A percentile compares a stretch with the other conserved stretches of the same genome.
Evolutionary conservation across 495 filamentous ascomycete species (phyloP).

Genomic region (Tetracladium marchalianum): DNA sequence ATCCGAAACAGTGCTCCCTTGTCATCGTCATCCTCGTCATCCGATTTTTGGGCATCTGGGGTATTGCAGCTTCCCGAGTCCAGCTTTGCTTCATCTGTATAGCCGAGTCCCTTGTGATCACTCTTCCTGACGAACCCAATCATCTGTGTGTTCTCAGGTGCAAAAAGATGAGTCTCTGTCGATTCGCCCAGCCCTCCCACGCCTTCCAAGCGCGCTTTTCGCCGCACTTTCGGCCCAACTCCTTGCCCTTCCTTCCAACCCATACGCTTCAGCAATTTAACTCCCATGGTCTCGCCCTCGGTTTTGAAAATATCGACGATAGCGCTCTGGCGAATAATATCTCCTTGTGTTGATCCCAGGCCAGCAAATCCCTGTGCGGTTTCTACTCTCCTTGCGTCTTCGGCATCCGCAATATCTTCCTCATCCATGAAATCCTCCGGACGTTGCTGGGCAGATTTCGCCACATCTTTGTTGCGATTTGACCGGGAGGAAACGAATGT

Average conservation of each 20-base stretch:
- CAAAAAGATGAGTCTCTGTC: constrained; percentile 60
- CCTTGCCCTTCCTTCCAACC: constrained; percentile 94
- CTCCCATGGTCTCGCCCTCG: constrained; percentile 79
- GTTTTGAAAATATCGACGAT: constrained; percentile 68
- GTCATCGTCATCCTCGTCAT: constrained; percentile 35
- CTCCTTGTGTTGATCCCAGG: constrained; percentile 57
- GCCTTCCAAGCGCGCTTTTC: constrained; percentile 57
- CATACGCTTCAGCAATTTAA: constrained; percentile 84
- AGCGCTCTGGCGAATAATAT: constrained; percentile 37
- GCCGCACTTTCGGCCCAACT: constrained; percentile 77
- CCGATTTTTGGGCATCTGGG: constrained; percentile 32
- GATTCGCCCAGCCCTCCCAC: constrained; percentile 21
- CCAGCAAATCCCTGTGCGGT: constrained; percentile 65
- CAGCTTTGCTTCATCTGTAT: constrained; percentile 54
- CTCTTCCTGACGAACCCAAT: constrained; percentile 66
- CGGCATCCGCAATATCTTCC: constrained; percentile 84
- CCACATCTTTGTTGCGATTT: constrained; percentile 61
- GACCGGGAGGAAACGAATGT: constrained; percentile 85
- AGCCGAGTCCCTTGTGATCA: constrained; percentile 77
- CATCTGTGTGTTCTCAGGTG: constrained; percentile 75
- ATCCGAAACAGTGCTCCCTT: constrained; percentile 15
- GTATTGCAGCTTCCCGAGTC: constrained; percentile 15
- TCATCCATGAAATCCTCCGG: constrained; percentile 98
- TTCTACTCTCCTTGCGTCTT: constrained; percentile 62
- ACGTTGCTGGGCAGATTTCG: constrained; percentile 43